Base-by-base conservation (phyloP, 352 stramenopile species). In the Lagenidium sp. region DNA sequence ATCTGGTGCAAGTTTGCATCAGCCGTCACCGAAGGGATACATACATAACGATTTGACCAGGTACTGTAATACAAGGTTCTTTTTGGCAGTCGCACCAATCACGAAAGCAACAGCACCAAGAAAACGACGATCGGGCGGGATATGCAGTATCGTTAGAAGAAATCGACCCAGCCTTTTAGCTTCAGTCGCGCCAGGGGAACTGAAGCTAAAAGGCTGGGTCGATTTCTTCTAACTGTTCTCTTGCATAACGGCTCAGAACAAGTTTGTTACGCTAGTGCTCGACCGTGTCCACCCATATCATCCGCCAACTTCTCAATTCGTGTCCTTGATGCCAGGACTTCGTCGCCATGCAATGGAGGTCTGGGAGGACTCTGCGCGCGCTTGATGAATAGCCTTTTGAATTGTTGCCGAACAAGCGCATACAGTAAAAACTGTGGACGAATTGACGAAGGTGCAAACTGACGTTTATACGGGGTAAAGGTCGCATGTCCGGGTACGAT, bases 201-300 rank as follows among this genome's bases (percentile, higher is more conserved):
- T n/a, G n/a, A n/a, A n/a, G n/a, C n/a, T n/a, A n/a, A n/a, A n/a
- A 22, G 19, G 7, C 34, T 29, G 35, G 35, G 1, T 50, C 35
- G 23, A 50, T 34, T 18, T 22, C 21, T 20, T 42, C 43, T 13
- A 36, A 18, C 43, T 20, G 5, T 31, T 35, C 15, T n/a, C n/a
- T n/a, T 1, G 8, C 10, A 23, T 48, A 34, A 15, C 34, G 7
- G 21, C 19, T 3, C 2, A 57, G 13, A 22, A 42, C 20, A 36
- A 18, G 13, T 4, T 50, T 7, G 10, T 54, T 23, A 20, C 20
- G 23, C 22, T 65, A 65, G 42, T 1, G 56, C 56, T 51, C 44
- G 30, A 13, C 43, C 47, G 42, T 59, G 54, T 1, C 54, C 54
- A 44, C 41, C 47, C 38, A 63, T 63, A 49, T 63, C 54, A 23